These are phyloP conservation scores for Macaranga tanarius DNA, from an alignment of 441 rosid genomes.

Conservation along the genomic window DNA sequence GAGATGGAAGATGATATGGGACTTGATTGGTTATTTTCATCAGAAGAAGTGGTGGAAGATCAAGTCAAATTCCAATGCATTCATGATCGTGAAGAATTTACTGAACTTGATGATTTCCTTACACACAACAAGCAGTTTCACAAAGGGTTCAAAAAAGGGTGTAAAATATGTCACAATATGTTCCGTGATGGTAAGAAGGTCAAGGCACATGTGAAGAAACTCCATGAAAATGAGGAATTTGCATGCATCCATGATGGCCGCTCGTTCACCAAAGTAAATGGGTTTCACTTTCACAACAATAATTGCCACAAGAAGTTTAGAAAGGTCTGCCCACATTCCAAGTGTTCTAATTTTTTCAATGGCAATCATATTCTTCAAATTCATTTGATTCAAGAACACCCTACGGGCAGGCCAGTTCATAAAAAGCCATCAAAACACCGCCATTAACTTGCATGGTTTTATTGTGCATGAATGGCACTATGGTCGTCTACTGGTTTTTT, in stretches of 20 bases:
- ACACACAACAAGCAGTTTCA: constrained; percentile 6
- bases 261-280: not conserved
- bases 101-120: not conserved
- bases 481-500: too few species aligned
- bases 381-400: constrained; percentile 6
- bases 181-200: not conserved
- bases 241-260: constrained; percentile 13
- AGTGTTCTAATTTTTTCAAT: constrained; percentile 11
- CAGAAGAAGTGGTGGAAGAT: constrained; percentile 1
- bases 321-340: constrained; percentile 6
- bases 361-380: constrained; percentile 1
- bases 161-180: constrained; percentile 10
- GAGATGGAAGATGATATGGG: not conserved
- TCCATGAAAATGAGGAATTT: constrained; percentile 3
- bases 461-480: too few species aligned
- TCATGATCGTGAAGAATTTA: constrained; percentile 7
- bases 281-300: not conserved
- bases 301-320: constrained; percentile 12
- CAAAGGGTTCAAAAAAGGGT: not conserved
- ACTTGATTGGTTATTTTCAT: constrained; percentile 2
- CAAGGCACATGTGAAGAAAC: constrained; percentile 8
- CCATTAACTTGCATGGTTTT: not conserved
- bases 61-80: constrained; percentile 3
- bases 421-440: not conserved
- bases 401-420: not conserved